Evolutionary conservation across 805 yeast genomes (phyloP).

Genomic region (Phaffomyces thermotolerans): DNA sequence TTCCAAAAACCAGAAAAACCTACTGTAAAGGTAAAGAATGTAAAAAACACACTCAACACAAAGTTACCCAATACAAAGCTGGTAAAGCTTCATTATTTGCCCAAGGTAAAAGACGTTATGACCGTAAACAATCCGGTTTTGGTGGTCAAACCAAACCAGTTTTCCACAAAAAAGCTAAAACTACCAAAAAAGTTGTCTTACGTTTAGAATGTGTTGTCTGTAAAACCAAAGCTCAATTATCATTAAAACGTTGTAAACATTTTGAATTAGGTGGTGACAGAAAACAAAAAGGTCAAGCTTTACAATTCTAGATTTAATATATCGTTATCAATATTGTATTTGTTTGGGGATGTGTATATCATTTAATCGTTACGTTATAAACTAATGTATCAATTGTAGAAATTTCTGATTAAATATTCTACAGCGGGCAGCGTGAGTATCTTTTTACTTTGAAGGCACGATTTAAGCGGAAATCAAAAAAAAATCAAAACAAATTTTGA

Average conservation of each 20-base stretch:
- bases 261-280: conserved; percentile 99
- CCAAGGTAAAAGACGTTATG: conserved; percentile 99
- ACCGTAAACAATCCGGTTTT: conserved; percentile 99
- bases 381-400: neutral
- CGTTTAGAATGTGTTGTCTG: conserved; percentile 98
- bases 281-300: conserved; percentile 99
- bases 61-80: conserved; percentile 99
- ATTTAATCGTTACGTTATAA: conserved; percentile 11
- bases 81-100: conserved; percentile 99
- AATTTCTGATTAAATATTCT: too few species aligned
- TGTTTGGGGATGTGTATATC: conserved; percentile 22
- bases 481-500: neutral
- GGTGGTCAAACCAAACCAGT: conserved; percentile 99
- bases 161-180: conserved; percentile 99
- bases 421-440: too few species aligned
- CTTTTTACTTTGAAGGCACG: too few species aligned
- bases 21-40: conserved; percentile 99
- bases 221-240: conserved; percentile 97
- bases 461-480: neutral
- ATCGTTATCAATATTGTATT: conserved; percentile 11
- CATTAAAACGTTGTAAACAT: conserved; percentile 99
- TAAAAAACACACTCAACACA: conserved; percentile 99
- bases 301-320: conserved; percentile 75
- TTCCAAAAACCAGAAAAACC: conserved; percentile 99
- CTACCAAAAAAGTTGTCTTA: conserved; percentile 99